phyloP scores from a whole-genome alignment of 305 asterid species.

The Fraxinus angustifolia region DNA sequence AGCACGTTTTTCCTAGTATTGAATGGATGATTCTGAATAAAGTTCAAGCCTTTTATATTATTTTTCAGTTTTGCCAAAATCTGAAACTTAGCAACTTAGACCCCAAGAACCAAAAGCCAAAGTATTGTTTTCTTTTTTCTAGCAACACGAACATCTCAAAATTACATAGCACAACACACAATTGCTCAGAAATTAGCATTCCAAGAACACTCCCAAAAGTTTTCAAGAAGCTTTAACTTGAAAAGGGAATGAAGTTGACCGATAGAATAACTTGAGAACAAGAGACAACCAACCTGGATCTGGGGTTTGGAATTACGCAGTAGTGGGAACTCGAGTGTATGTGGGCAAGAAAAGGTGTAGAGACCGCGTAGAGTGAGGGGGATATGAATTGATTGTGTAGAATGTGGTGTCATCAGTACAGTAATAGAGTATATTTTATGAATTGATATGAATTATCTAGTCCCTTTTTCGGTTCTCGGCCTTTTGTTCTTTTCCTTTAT shows the following conservation, averaged over 20 bases:
- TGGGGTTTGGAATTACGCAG: conserved; percentile 39
- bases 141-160: neutral
- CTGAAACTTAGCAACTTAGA: conserved; percentile 7
- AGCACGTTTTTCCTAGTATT: conserved; percentile 9
- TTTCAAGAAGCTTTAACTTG: conserved; percentile 14
- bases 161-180: neutral
- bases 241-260: conserved; percentile 8
- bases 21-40: conserved; percentile 1
- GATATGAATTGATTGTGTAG: neutral
- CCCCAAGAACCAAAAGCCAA: conserved; percentile 19
- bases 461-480: conserved; percentile 10
- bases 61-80: conserved; percentile 9
- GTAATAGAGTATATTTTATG: neutral
- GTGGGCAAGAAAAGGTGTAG: conserved; percentile 24
- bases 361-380: conserved; percentile 14
- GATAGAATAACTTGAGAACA: conserved; percentile 7
- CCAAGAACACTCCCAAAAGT: neutral
- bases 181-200: neutral
- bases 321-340: conserved; percentile 26
- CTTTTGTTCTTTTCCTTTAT: conserved; percentile 2
- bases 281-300: conserved; percentile 35
- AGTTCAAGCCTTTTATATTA: conserved; percentile 4
- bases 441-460: conserved; percentile 22
- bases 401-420: conserved; percentile 15
- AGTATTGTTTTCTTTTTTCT: neutral